Evolutionary conservation across 345 rosid genomes (phyloP).

Genomic region (Moringa oleifera): DNA sequence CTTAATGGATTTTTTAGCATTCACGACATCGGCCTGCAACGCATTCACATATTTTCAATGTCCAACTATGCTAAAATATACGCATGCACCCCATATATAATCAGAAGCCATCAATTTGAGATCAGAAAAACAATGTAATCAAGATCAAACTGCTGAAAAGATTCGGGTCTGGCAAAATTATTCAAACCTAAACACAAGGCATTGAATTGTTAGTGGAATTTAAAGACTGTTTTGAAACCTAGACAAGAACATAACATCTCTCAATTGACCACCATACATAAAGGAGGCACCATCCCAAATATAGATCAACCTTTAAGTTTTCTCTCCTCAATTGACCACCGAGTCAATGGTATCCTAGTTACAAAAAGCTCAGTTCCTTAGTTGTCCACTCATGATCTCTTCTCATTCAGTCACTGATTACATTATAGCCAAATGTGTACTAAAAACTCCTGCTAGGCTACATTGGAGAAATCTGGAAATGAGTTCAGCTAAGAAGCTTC

Average conservation of each 20-base stretch:
- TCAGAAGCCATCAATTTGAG: no score
- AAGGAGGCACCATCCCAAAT: not conserved
- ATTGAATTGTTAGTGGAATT: no score
- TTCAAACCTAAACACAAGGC: no score
- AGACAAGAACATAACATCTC: no score
- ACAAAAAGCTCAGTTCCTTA: no score
- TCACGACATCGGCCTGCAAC: constrained; percentile 69
- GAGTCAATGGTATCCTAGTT: no score
- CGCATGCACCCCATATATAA: not conserved
- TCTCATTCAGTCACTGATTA: not conserved
- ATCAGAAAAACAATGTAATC: not conserved
- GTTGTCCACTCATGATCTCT: not conserved
- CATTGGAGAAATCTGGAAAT: not conserved
- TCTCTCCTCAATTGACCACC: no score
- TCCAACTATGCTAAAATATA: not conserved
- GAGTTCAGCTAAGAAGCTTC: not conserved
- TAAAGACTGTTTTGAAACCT: no score
- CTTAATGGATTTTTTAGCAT: constrained; percentile 76
- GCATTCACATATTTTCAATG: constrained; percentile 11
- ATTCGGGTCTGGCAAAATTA: no score
- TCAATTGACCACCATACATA: no score
- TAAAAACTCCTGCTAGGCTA: not conserved
- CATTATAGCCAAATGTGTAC: not conserved
- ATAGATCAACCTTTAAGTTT: not conserved
- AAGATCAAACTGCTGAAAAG: not conserved